Evolutionary conservation across 2,329 filamentous ascomycete species (phyloP), one percentile per base, ranked within the genome.

Genomic region (Microdochium nivale): DNA sequence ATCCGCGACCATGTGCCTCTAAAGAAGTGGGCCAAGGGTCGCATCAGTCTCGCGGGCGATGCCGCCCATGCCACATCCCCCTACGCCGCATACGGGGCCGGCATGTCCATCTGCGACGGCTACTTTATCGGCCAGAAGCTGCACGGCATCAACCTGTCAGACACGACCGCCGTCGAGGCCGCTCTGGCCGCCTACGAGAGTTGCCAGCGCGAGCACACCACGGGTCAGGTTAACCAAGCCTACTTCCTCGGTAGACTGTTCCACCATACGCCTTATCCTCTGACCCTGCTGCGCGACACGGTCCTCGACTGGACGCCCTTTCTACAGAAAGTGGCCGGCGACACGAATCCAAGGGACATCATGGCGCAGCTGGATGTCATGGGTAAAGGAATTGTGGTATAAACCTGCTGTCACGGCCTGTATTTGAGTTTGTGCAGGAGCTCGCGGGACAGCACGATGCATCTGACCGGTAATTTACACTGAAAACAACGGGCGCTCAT

Each of bases 271-370:
- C 54, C 54, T 2, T 56, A 33, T n/a, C 54, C 54, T 14, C 37
- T 56, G 23, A 50, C 48, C 4, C 50, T 33, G 40, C 1, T 53
- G 3, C 49, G 37, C 8, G 51, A 48, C 27, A 25, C 37, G 7
- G 46, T 47, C 14, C 46, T 25, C 46, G 46, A 47, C 23, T 47
- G 46, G 46, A 47, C 46, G 16, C 46, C 24, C 3, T 30, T 47
- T 13, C 19, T 47, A 23, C 46, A 47, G 46, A 3, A 14, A 3
- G 16, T 21, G 46, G 46, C 64, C 57, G 1, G 59, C 65, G 23
- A 64, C 66, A 30, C 21, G 21, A 25, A 70, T 73, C 25, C 46
- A 23, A n/a, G 13, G 24, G 46, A 47, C 11, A 47, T 47, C 19
- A 27, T 47, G 13, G 46, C 46, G 16, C 46, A 47, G 46, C 24